Conservation (phyloP, 306 rosid species). For the Quercus parvula region DNA sequence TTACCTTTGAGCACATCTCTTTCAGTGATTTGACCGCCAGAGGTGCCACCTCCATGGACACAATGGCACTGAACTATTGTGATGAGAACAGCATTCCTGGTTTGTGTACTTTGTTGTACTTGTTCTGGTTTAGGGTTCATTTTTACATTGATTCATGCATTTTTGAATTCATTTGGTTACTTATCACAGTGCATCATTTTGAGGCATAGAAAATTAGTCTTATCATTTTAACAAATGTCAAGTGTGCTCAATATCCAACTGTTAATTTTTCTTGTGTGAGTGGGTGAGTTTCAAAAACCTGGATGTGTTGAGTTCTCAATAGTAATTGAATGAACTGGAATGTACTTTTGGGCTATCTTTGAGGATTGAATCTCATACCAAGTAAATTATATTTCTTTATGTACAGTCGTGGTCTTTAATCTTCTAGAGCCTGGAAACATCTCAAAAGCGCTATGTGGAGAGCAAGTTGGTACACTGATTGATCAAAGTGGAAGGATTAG, state of each 20-base stretch:
- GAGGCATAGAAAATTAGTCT: background rate
- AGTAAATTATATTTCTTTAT: background rate
- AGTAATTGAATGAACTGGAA: constrained; percentile 2
- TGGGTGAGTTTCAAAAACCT: background rate
- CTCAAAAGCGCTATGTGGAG: constrained; percentile 70
- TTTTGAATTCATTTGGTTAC: background rate
- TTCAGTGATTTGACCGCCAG: constrained; percentile 56
- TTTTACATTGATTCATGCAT: background rate
- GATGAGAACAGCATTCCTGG: constrained; percentile 70
- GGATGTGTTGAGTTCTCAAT: background rate
- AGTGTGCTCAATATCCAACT: background rate
- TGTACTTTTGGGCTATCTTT: background rate
- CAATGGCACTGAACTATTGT: constrained; percentile 50
- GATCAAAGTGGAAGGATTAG: constrained; percentile 57
- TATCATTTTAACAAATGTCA: background rate
- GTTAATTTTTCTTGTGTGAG: background rate
- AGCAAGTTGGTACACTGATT: constrained; percentile 62
- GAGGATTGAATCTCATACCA: background rate
- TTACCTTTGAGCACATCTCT: constrained; percentile 52
- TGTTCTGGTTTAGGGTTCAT: background rate
- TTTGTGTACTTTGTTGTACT: constrained; percentile 28
- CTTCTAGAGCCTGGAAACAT: constrained; percentile 64
- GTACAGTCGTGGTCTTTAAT: constrained; percentile 60
- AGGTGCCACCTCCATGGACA: constrained; percentile 49
- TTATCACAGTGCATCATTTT: background rate